Base-by-base conservation (phyloP, 2,329 filamentous ascomycete genomes). In the Davidsoniella neocaledoniae region DNA sequence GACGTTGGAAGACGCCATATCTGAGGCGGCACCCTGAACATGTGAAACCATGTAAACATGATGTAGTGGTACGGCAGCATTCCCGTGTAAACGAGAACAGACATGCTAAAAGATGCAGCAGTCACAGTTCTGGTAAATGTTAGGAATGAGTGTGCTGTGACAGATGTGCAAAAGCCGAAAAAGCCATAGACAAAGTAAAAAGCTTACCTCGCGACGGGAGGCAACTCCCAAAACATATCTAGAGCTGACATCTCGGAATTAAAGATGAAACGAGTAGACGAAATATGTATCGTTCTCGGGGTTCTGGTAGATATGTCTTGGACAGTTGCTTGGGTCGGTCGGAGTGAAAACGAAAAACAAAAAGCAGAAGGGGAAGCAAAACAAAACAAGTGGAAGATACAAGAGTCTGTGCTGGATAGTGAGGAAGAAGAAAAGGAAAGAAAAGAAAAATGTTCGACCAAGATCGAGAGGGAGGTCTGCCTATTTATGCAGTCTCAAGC, bases 71-170 rank as follows among this genome's bases (percentile, higher is more conserved):
- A 61, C 38, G 63, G 65, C 51, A 85, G 56, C 12, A 84, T 51
- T 17, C 71, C 65, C 42, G 74, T 66, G 58, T 79, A 70, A 39
- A 79, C 69, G 33, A 76, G 64, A 39, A 77, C 60, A 16, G 82
- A 86, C 43, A 79, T 68, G 50, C 70, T 60, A 55, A 83, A 71
- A 46, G 78, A 71, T 50, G 72, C 67, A 54, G 77, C 74, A 59
- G 79, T 76, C 54, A 85, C 65, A 53, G 77, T 83, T 67, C 83
- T 86, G 63, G n/a, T 40, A 19, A 49, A 33, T 23, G 38, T 33
- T 14, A 33, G 26, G 26, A 33, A 33, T 33, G 26, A 33, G 26
- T 33, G 25, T 21, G 40, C 25, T 26, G 36, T 33, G 26, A 33
- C 5, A 33, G 26, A 33, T 33, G 26, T 33, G 26, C 26, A 12